Percentiles rank a stretch among this genome's conserved stretches.
phyloP scores from a whole-genome alignment of 2,329 filamentous ascomycete species.

The Spiromastix sp. region DNA sequence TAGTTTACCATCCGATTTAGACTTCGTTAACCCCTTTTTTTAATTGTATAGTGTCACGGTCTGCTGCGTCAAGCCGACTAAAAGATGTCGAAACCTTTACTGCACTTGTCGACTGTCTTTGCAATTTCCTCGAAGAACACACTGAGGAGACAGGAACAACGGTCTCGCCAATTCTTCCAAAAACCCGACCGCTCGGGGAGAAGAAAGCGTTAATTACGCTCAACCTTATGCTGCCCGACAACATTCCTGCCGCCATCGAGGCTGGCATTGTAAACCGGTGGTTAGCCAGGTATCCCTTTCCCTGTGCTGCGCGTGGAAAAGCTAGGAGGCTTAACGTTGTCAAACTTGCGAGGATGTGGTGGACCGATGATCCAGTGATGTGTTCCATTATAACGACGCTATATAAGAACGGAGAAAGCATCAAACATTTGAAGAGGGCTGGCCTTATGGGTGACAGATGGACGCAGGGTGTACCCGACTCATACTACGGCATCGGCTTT shows the following conservation, averaged over 20 bases:
- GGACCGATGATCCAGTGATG: conserved; percentile 34
- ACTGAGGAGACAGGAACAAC: conserved; percentile 24
- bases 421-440: conserved; percentile 31
- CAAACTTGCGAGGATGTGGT: conserved; percentile 31
- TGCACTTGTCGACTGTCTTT: conserved; percentile 32
- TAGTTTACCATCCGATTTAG: neutral
- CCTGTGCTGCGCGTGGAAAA: conserved; percentile 48
- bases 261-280: conserved; percentile 61
- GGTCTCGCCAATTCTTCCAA: conserved; percentile 28
- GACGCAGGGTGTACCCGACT: too few relatives aligned
- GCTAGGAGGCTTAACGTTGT: conserved; percentile 30
- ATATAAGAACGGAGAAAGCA: conserved; percentile 26
- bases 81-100: conserved; percentile 27
- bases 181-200: conserved; percentile 32
- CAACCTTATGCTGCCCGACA: conserved; percentile 51
- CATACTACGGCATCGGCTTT: too few relatives aligned
- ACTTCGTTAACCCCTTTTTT: neutral
- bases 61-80: conserved; percentile 23
- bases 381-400: conserved; percentile 32
- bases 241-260: conserved; percentile 47
- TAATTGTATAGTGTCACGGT: conserved; percentile 23
- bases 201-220: conserved; percentile 41
- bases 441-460: conserved; percentile 34
- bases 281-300: conserved; percentile 60
- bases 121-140: conserved; percentile 30